These are phyloP conservation scores for Candida nemodendra DNA, from an alignment of 805 yeast genomes.

Conservation along the genomic window DNA sequence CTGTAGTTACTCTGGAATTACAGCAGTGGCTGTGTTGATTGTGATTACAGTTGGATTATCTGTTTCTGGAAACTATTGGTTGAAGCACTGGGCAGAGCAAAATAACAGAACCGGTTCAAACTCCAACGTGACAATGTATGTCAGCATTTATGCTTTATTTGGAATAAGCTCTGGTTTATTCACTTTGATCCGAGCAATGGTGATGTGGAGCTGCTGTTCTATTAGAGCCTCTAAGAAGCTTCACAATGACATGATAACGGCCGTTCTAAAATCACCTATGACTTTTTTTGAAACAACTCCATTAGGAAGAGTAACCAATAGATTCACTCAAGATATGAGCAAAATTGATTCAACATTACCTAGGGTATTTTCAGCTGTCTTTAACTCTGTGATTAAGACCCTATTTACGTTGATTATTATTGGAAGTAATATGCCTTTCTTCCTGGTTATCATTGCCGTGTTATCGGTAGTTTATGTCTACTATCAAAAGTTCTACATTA, in stretches of 20 bases:
- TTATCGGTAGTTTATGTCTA: slow-evolving; percentile 60
- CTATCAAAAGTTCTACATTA: slow-evolving; percentile 68
- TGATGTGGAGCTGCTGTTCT: slow-evolving; percentile 51
- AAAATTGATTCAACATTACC: slow-evolving; percentile 58
- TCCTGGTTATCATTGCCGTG: slow-evolving; percentile 44
- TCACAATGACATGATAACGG: slow-evolving; percentile 55
- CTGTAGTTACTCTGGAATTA: slow-evolving; percentile 52
- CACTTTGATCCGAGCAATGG: slow-evolving; percentile 43
- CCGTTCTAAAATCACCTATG: slow-evolving; percentile 62
- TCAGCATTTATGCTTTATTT: slow-evolving; percentile 52
- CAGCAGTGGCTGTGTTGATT: slow-evolving; percentile 37
- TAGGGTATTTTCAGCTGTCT: slow-evolving; percentile 48
- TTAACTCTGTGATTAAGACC: slow-evolving; percentile 44
- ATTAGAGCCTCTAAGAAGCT: slow-evolving; percentile 54
- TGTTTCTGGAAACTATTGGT: slow-evolving; percentile 56
- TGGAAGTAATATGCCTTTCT: slow-evolving; percentile 53
- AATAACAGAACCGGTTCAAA: slow-evolving; percentile 45
- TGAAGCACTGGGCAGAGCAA: slow-evolving; percentile 66
- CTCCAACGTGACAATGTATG: slow-evolving; percentile 42
- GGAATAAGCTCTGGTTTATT: slow-evolving; percentile 54
- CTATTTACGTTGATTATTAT: slow-evolving; percentile 51
- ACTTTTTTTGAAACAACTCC: slow-evolving; percentile 70
- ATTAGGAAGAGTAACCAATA: slow-evolving; percentile 60
- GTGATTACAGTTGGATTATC: slow-evolving; percentile 27
- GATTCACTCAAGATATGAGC: slow-evolving; percentile 63